Evolutionary conservation across 2,329 filamentous ascomycete genomes (phyloP).

Genomic region (Aureobasidium lini): DNA sequence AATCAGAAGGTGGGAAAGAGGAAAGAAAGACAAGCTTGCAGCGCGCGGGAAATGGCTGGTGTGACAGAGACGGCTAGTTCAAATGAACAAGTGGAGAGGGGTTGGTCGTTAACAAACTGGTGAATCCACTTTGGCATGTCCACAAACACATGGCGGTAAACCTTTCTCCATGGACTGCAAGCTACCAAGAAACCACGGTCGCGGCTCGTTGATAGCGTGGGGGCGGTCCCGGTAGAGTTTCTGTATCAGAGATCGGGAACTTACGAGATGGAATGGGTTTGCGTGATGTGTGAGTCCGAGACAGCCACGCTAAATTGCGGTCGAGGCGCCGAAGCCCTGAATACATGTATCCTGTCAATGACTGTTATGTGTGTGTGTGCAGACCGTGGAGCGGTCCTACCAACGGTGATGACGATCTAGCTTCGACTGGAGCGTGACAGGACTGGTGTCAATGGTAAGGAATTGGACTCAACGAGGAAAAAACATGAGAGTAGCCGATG

Average conservation of each 20-base stretch:
- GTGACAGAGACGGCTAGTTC: background rate
- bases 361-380: background rate
- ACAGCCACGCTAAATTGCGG: background rate
- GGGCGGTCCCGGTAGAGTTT: background rate
- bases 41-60: background rate
- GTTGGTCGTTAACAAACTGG: background rate
- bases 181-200: background rate
- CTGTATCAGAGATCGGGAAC: background rate
- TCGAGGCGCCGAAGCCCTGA: background rate
- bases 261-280: background rate
- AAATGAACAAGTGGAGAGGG: constrained; percentile 9
- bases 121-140: background rate
- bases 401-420: background rate
- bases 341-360: background rate
- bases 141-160: background rate
- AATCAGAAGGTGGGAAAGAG: background rate
- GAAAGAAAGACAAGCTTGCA: background rate
- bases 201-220: background rate
- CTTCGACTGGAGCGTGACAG: background rate
- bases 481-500: no score
- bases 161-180: background rate
- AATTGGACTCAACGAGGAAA: background rate
- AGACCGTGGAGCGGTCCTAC: background rate
- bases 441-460: background rate
- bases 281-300: background rate